A percentile compares a stretch with the other conserved stretches of the same genome.
These are phyloP conservation scores for Lathyrus oleraceus DNA, from an alignment of 306 rosid genomes.

Conservation along the genomic window DNA sequence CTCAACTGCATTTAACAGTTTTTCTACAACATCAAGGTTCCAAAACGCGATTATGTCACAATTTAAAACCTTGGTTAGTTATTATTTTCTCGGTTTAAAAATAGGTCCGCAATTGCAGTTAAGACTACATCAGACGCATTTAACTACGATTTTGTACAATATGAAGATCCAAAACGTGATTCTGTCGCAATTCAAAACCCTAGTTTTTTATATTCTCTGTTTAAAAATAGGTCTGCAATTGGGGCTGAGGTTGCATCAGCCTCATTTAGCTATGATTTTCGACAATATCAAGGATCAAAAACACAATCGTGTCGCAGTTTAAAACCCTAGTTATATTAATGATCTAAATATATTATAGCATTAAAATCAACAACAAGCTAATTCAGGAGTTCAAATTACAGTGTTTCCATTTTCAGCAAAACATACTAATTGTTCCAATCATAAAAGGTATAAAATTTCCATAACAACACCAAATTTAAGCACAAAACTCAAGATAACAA, in stretches of 20 bases:
- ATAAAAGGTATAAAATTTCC: not conserved
- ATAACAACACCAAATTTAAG: slow-evolving; percentile 5
- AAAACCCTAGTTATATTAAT: not conserved
- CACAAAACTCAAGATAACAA: slow-evolving; percentile 26
- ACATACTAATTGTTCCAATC: not conserved
- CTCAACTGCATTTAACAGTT: not conserved
- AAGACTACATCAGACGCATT: not conserved
- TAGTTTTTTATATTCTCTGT: not conserved
- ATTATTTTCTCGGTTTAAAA: not conserved
- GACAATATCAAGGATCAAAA: not conserved
- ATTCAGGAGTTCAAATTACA: not conserved
- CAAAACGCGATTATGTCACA: not conserved
- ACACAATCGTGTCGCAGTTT: not conserved
- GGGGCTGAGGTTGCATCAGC: not conserved
- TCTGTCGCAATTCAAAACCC: not conserved
- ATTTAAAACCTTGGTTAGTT: not conserved
- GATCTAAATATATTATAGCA: not conserved
- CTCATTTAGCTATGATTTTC: not conserved
- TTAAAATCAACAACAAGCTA: not conserved
- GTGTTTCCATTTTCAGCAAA: not conserved
- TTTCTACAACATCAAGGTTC: not conserved
- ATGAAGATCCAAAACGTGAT: not conserved
- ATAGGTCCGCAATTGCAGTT: not conserved
- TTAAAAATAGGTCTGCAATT: not conserved
- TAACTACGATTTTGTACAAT: not conserved